Conservation (phyloP, 2,329 filamentous ascomycete genomes). For the Cercospora zeina region DNA sequence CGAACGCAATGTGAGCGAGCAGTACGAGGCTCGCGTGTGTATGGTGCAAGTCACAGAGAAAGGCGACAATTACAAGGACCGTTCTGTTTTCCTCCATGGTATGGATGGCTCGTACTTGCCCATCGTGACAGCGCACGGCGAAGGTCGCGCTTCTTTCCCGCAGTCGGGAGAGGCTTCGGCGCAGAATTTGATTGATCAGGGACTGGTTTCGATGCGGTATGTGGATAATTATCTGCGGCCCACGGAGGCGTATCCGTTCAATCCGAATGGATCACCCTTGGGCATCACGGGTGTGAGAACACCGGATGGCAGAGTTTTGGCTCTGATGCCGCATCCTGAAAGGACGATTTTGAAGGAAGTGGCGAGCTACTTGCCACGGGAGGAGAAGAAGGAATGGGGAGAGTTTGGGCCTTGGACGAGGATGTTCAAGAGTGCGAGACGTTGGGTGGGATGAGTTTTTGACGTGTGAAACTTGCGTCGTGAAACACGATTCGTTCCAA, state of each 20-base stretch:
- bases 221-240: conserved; percentile 76
- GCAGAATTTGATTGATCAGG: conserved; percentile 60
- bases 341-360: conserved; percentile 80
- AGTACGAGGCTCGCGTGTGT: conserved; percentile 84
- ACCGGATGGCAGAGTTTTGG: conserved; percentile 75
- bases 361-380: conserved; percentile 72
- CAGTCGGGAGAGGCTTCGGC: conserved; percentile 52
- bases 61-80: conserved; percentile 37
- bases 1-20: conserved; percentile 77
- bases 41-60: conserved; percentile 79
- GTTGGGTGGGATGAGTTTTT: conserved; percentile 63
- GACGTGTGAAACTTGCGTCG: neutral
- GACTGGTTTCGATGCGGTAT: conserved; percentile 76
- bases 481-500: neutral
- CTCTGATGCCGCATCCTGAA: conserved; percentile 93
- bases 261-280: conserved; percentile 80
- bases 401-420: conserved; percentile 82
- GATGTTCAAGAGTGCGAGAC: conserved; percentile 82
- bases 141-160: conserved; percentile 70
- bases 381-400: conserved; percentile 66
- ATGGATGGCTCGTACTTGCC: conserved; percentile 82
- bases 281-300: conserved; percentile 80
- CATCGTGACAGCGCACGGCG: conserved; percentile 86
- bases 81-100: conserved; percentile 84
- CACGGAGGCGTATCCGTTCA: conserved; percentile 83